Evolutionary conservation across 2,329 filamentous ascomycete genomes (phyloP).

Genomic region (Arthroderma uncinatum): DNA sequence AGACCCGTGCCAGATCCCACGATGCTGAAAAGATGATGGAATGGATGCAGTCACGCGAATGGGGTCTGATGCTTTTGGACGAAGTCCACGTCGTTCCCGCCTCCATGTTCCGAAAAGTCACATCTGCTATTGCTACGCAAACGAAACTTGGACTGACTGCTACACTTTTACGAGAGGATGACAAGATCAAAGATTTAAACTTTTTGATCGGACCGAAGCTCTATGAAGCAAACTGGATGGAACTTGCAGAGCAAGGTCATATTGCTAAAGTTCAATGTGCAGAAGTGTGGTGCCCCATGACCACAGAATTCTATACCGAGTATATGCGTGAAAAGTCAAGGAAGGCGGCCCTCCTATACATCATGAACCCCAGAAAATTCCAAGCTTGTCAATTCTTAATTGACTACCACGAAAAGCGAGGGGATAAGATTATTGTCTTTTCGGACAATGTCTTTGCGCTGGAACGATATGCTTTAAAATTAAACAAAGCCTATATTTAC

Average conservation of each 20-base stretch:
- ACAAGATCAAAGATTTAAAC: constrained; percentile 96
- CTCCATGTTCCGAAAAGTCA: constrained; percentile 91
- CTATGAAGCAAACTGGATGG: constrained; percentile 99
- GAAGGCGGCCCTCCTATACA: constrained; percentile 64
- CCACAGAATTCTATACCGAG: constrained; percentile 92
- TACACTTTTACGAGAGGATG: constrained; percentile 86
- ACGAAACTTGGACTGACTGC: constrained; percentile 91
- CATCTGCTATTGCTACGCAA: constrained; percentile 83
- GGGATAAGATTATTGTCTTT: constrained; percentile 97
- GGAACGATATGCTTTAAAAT: constrained; percentile 68
- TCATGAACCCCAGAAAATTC: constrained; percentile 97
- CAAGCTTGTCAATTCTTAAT: constrained; percentile 98
- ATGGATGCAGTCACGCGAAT: constrained; percentile 78
- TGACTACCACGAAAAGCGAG: constrained; percentile 86
- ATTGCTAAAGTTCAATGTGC: constrained; percentile 96
- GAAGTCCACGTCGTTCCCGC: constrained; percentile 97
- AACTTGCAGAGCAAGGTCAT: constrained; percentile 89
- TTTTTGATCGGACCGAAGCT: constrained; percentile 95
- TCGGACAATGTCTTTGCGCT: constrained; percentile 95
- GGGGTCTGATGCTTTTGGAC: constrained; percentile 93
- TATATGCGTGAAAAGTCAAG: constrained; percentile 64
- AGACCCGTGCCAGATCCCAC: constrained; percentile 73
- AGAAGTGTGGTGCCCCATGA: constrained; percentile 99
- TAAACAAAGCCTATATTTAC: constrained; percentile 82
- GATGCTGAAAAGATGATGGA: constrained; percentile 97